Evolutionary conservation across 805 yeast species (phyloP), one percentile per base, ranked within the genome.

Genomic region (Zygosaccharomyces gambellarensis): DNA sequence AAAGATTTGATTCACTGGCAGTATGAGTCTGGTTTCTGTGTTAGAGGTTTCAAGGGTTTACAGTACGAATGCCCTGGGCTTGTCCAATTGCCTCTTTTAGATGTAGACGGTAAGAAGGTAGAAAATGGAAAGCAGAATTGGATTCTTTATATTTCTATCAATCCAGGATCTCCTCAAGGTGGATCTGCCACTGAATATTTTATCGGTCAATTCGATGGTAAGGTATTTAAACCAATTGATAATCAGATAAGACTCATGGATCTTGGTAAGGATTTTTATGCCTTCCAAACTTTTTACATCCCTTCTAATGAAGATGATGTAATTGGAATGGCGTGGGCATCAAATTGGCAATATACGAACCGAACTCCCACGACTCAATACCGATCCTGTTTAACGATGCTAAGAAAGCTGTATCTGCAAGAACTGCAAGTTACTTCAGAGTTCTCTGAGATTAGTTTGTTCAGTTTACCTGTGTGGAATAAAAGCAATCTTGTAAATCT

Each of bases 31-130:
- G 52, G 57, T 21, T 65, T 67, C 52, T 45, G 62, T 6, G 45
- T 54, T 27, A 50, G 52, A 25, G 71, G 71, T 4, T 56, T 54
- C 46, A 50, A 62, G 7, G 75, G 75, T 2, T 65, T 54, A 53
- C 75, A 72, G 50, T 72, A 71, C 53, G 76, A 72, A 54, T 72
- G 75, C 50, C 76, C 76, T 1, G 71, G 71, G 31, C 50, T 72
- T 43, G 62, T 64, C 14, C 62, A 65, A 39, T 56, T 70, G 8
- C 69, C 68, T 7, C 19, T 51, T 51, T 64, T 44, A 58, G 40
- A 44, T 34, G 34, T 39, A 36, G 46, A 44, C 17, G 46, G 38
- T 39, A 45, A 43, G 28, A 47, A 41, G 27, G 21, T 39, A 22
- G 36, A 45, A 5, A 4, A 34, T 14, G 27, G 47, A 3, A 39